Percentiles rank a stretch among this genome's conserved stretches.
These are phyloP conservation scores for Santalum album DNA, from an alignment of 164 flowering plant species.

Conservation along the genomic window DNA sequence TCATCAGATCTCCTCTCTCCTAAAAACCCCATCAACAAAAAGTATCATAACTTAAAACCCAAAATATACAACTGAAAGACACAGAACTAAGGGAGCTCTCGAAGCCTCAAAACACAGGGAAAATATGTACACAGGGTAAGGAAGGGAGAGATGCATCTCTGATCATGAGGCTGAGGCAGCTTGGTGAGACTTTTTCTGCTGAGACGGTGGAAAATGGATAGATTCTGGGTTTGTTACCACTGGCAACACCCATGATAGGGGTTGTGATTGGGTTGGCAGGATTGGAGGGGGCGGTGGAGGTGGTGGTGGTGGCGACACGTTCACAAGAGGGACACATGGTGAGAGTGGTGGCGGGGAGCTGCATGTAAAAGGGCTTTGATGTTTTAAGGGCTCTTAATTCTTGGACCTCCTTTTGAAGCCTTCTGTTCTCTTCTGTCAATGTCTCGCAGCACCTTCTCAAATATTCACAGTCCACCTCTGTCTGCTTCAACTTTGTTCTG, in stretches of 20 bases:
- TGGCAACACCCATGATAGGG: neutral
- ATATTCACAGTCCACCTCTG: slow-evolving; percentile 95
- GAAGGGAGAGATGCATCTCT: too few species aligned
- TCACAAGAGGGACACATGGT: slow-evolving; percentile 94
- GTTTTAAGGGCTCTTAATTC: slow-evolving; percentile 72
- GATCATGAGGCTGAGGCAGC: neutral
- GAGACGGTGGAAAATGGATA: neutral
- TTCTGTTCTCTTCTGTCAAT: slow-evolving; percentile 79
- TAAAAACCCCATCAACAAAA: too few species aligned
- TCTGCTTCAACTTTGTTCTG: slow-evolving; percentile 93
- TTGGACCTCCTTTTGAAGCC: slow-evolving; percentile 76
- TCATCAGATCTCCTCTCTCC: too few species aligned
- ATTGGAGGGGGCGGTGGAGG: slow-evolving; percentile 3
- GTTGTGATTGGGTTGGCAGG: neutral
- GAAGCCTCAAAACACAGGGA: too few species aligned
- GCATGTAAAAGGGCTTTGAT: slow-evolving; percentile 78
- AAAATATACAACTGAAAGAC: too few species aligned
- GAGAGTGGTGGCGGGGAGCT: slow-evolving; percentile 85
- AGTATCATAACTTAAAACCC: too few species aligned
- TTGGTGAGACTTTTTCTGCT: neutral
- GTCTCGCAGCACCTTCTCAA: slow-evolving; percentile 81
- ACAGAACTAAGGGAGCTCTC: too few species aligned
- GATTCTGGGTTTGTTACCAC: neutral
- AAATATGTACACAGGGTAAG: too few species aligned
- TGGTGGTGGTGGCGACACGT: slow-evolving; percentile 48